Evolutionary conservation across 2,329 filamentous ascomycete species (phyloP), one percentile per base, ranked within the genome.

Genomic region (Septoria petroselini): DNA sequence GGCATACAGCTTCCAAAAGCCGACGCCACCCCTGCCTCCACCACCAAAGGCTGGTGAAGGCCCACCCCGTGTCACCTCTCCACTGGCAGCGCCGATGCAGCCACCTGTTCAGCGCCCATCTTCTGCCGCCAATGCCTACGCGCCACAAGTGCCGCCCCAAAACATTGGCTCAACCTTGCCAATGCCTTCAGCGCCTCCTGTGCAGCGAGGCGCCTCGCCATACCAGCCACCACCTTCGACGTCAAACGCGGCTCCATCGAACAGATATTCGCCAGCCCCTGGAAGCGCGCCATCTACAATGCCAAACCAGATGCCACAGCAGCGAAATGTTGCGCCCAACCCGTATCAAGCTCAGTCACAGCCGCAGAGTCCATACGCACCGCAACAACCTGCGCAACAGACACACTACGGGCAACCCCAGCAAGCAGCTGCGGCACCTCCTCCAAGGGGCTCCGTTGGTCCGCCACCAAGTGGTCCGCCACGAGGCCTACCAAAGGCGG

Each of bases 21-120:
- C 81, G 33, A 78, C 84, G 23, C 85, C 86, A 38, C 87, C 88
- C 43, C 82, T 88, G 23, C 86, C 86, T 6, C 88, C 89, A 31
- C 90, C 91, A 42, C 90, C 91, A 4, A 95, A 94, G 73, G 88
- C 84, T 41, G 77, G 82, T 25, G 81, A 82, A 30, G 80, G 80
- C 39, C 80, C 84, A 40, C 81, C 73, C 18, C 69, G 86, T 50
- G 76, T 93, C 52, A 84, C 80, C 52, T 94, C 90, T 27, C 88
- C 90, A 23, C 73, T 84, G 25, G 68, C 61, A 41, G 80, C 77
- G 7, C 78, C 77, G 47, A 44, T 57, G 52, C 74, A 76, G 41
- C 70, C 67, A 30, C 70, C 73, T 6, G 19, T 48, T 27, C 33
- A 23, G 12, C 45, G 45, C 18, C 68, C 74, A 25, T 80, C 82